Evolutionary conservation across 768 basidiomycete genomes (phyloP).

Genomic region (Amanita fuliginea): DNA sequence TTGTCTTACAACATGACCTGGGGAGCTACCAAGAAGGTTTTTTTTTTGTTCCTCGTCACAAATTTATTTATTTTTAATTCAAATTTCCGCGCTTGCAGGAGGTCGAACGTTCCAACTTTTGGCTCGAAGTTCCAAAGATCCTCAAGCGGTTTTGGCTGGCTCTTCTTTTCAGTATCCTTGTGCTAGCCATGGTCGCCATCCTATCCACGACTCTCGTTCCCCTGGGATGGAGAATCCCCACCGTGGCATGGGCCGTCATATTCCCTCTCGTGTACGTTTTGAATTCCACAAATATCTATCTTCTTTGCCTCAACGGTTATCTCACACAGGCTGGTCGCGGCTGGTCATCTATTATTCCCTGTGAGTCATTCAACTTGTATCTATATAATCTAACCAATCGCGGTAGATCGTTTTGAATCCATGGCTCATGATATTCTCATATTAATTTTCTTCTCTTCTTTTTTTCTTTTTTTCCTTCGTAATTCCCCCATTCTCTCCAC

Average conservation of each 20-base stretch:
- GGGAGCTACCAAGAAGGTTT: constrained; percentile 62
- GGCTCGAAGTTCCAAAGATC: constrained; percentile 81
- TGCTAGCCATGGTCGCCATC: constrained; percentile 45
- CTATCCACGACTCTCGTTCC: constrained; percentile 46
- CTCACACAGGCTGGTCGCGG: constrained; percentile 40
- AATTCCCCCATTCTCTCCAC: not conserved
- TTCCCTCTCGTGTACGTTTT: constrained; percentile 59
- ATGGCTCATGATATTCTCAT: constrained; percentile 80
- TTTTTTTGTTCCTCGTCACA: too few species aligned
- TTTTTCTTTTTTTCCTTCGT: not conserved
- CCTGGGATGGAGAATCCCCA: constrained; percentile 50
- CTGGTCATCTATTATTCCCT: constrained; percentile 65
- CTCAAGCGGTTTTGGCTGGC: constrained; percentile 67
- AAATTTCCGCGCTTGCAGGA: constrained; percentile 43
- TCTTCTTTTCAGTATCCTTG: constrained; percentile 40
- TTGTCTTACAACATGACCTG: constrained; percentile 73
- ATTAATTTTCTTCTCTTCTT: constrained; percentile 18
- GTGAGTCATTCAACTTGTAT: constrained; percentile 26
- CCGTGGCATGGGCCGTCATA: constrained; percentile 61
- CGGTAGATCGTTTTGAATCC: constrained; percentile 73
- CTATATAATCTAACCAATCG: constrained; percentile 5
- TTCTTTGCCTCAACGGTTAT: constrained; percentile 1
- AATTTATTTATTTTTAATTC: too few species aligned
- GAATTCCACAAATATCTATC: constrained; percentile 4
- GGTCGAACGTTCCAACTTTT: constrained; percentile 83